A percentile compares a stretch with the other conserved stretches of the same genome.
phyloP scores from a whole-genome alignment of 2,329 filamentous ascomycete species.

The Calonectria pseudoreteaudii region DNA sequence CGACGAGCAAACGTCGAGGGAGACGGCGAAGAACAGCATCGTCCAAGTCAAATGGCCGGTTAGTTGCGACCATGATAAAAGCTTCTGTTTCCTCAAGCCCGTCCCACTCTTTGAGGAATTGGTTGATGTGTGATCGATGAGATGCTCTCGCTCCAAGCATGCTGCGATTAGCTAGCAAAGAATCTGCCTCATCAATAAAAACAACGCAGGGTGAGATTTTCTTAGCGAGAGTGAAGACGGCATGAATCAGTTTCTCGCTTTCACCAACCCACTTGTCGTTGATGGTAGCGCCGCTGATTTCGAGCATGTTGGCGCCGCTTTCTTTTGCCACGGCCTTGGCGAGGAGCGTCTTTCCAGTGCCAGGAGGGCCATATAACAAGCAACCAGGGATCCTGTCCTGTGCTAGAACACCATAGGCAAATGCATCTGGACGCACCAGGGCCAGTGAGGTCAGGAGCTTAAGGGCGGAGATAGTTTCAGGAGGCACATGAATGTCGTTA shows the following conservation, averaged over 20 bases:
- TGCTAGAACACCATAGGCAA: slow-evolving; percentile 92
- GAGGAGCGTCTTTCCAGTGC: slow-evolving; percentile 79
- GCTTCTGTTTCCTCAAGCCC: slow-evolving; percentile 85
- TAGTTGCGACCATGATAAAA: slow-evolving; percentile 98
- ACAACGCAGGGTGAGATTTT: slow-evolving; percentile 93
- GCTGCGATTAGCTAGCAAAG: slow-evolving; percentile 84
- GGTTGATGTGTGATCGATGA: slow-evolving; percentile 93
- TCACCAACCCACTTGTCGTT: slow-evolving; percentile 98
- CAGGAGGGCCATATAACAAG: slow-evolving; percentile 88
- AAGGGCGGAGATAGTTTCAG: slow-evolving; percentile 86
- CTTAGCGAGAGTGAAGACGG: slow-evolving; percentile 90
- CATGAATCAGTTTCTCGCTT: slow-evolving; percentile 94
- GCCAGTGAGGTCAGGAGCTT: slow-evolving; percentile 91
- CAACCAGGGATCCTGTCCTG: slow-evolving; percentile 92
- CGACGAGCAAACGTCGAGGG: slow-evolving; percentile 78
- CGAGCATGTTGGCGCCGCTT: slow-evolving; percentile 79
- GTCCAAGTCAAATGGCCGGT: slow-evolving; percentile 94
- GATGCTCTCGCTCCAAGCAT: slow-evolving; percentile 73
- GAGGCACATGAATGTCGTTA: slow-evolving; percentile 83
- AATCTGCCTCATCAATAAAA: slow-evolving; percentile 97
- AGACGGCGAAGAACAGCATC: slow-evolving; percentile 84
- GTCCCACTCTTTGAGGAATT: slow-evolving; percentile 97
- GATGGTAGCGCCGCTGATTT: slow-evolving; percentile 90
- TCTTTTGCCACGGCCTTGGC: slow-evolving; percentile 78
- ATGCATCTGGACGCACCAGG: slow-evolving; percentile 90